Evolutionary conservation across 345 rosid species (phyloP).

Genomic region (Isatis tinctoria): DNA sequence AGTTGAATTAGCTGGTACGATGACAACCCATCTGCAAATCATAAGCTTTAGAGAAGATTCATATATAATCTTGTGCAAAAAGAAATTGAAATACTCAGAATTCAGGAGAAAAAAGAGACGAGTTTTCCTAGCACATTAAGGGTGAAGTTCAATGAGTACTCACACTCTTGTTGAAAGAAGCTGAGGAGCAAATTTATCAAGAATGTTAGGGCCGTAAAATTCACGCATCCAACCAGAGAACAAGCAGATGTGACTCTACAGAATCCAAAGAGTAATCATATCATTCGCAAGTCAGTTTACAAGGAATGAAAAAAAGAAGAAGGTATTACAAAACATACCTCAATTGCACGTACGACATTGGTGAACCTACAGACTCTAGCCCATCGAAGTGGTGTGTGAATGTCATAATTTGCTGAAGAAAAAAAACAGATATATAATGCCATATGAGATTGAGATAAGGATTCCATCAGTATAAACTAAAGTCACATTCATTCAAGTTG

Average conservation of each 20-base stretch:
- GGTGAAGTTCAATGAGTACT: constrained; percentile 18
- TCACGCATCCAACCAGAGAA: constrained; percentile 98
- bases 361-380: constrained; percentile 67
- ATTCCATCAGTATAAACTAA: too few relatives aligned
- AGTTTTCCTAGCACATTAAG: too few relatives aligned
- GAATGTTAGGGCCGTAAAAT: constrained; percentile 76
- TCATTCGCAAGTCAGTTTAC: too few relatives aligned
- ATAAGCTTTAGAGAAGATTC: constrained; percentile 1
- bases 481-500: background rate
- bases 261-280: too few relatives aligned
- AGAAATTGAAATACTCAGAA: background rate
- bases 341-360: constrained; percentile 78
- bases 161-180: constrained; percentile 83
- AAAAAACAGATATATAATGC: background rate
- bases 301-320: background rate
- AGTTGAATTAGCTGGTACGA: constrained; percentile 77
- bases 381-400: constrained; percentile 77
- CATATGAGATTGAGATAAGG: background rate
- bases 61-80: background rate
- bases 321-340: constrained; percentile 46
- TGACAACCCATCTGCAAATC: constrained; percentile 76
- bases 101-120: background rate
- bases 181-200: constrained; percentile 76
- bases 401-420: constrained; percentile 73
- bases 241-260: constrained; percentile 68